These are phyloP conservation scores for Ananas comosus DNA, from an alignment of 176 grass and related monocot genomes.

Conservation along the genomic window DNA sequence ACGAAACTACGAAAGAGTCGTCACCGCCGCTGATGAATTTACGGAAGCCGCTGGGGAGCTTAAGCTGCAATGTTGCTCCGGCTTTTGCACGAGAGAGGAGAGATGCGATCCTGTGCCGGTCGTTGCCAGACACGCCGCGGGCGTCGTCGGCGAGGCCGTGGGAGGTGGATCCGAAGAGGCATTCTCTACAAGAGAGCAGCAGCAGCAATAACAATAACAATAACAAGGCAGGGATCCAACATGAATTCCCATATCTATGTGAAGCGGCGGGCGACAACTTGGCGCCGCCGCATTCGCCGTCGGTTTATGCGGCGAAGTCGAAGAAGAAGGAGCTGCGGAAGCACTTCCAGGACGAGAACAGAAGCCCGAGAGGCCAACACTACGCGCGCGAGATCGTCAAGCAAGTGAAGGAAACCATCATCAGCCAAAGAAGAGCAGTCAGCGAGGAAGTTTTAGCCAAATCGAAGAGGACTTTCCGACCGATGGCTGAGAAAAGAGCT, in stretches of 20 bases:
- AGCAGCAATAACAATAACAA: neutral
- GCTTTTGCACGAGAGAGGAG: neutral
- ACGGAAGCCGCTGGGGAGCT: slow-evolving; percentile 48
- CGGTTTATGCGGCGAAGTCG: slow-evolving; percentile 15
- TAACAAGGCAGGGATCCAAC: neutral
- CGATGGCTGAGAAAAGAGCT: slow-evolving; percentile 28
- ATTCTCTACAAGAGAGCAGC: slow-evolving; percentile 53
- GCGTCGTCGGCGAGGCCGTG: slow-evolving; percentile 27
- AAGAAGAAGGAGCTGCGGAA: slow-evolving; percentile 12
- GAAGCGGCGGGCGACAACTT: slow-evolving; percentile 17
- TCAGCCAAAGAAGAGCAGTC: slow-evolving; percentile 29
- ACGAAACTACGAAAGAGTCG: slow-evolving; percentile 26
- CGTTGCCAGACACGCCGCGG: slow-evolving; percentile 61
- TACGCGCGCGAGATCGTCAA: slow-evolving; percentile 46
- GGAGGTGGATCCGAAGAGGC: slow-evolving; percentile 31
- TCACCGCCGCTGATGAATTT: neutral
- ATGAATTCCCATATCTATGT: slow-evolving; percentile 4
- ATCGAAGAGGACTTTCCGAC: slow-evolving; percentile 12
- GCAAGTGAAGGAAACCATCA: slow-evolving; percentile 64
- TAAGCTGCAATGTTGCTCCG: slow-evolving; percentile 50
- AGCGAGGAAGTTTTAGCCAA: neutral
- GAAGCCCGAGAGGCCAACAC: slow-evolving; percentile 37
- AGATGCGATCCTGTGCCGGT: slow-evolving; percentile 17
- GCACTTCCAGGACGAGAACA: slow-evolving; percentile 30
- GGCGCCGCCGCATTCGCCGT: slow-evolving; percentile 54